Conservation (phyloP, 805 yeast species). For the Debaryomyces prosopidis region DNA sequence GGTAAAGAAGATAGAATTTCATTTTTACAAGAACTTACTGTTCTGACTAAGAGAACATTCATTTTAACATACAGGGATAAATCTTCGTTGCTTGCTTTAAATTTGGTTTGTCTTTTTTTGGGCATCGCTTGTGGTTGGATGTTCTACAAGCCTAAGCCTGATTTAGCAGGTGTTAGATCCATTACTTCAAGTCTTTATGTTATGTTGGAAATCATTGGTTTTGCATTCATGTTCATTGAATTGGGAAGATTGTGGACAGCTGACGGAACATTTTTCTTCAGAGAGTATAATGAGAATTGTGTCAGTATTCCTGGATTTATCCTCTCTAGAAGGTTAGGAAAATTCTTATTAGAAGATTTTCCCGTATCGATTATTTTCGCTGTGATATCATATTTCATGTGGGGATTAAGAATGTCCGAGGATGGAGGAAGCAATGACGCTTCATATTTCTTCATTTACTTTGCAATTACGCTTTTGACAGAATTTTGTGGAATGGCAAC, state of each 20-base stretch:
- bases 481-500: constrained; percentile 57
- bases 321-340: constrained; percentile 63
- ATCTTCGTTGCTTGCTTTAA: constrained; percentile 31
- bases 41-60: constrained; percentile 37
- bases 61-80: constrained; percentile 34
- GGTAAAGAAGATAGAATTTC: constrained; percentile 22
- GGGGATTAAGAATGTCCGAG: constrained; percentile 53
- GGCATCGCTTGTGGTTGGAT: constrained; percentile 77
- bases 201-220: constrained; percentile 40
- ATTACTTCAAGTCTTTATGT: constrained; percentile 38
- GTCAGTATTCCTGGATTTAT: constrained; percentile 69
- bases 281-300: constrained; percentile 72
- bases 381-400: constrained; percentile 70
- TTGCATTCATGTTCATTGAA: constrained; percentile 40
- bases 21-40: constrained; percentile 25
- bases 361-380: constrained; percentile 61
- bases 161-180: constrained; percentile 67
- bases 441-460: constrained; percentile 60
- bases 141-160: constrained; percentile 61
- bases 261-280: constrained; percentile 36
- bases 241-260: constrained; percentile 37
- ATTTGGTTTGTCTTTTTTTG: constrained; percentile 45
- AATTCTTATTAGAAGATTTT: constrained; percentile 68
- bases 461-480: constrained; percentile 56
- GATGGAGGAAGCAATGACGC: constrained; percentile 21